A percentile compares a stretch with the other conserved stretches of the same genome.
Evolutionary conservation across 768 basidiomycete species (phyloP).

Genomic region (Kwoniella dejecticola): DNA sequence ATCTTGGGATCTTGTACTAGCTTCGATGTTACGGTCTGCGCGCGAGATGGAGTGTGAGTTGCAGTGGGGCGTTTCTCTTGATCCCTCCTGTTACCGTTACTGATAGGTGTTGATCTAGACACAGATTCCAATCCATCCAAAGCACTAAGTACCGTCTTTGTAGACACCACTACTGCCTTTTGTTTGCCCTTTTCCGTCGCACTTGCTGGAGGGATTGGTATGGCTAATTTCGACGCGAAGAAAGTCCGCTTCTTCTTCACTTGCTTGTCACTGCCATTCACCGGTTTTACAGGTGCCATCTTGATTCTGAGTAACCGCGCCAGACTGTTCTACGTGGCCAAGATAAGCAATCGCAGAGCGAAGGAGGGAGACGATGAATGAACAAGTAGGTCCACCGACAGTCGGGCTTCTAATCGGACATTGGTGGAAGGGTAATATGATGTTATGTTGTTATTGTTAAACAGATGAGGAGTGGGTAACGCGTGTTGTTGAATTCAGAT

Average conservation of each 20-base stretch:
- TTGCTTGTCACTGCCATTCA: neutral
- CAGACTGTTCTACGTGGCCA: neutral
- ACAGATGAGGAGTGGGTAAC: neutral
- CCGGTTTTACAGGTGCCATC: constrained; percentile 6
- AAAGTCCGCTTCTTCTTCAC: constrained; percentile 10
- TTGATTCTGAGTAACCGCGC: neutral
- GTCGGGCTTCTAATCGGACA: too few relatives aligned
- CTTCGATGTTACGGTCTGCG: neutral
- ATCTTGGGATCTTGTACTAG: constrained; percentile 1
- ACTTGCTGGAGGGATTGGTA: neutral
- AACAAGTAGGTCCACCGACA: too few relatives aligned
- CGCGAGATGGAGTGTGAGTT: too few relatives aligned
- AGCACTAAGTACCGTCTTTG: neutral
- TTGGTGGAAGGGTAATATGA: neutral
- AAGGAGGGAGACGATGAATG: too few relatives aligned
- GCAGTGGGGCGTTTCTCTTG: too few relatives aligned
- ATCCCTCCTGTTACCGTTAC: too few relatives aligned
- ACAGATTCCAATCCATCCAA: neutral
- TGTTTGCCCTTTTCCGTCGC: neutral
- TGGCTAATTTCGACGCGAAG: constrained; percentile 1
- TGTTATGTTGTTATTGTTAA: neutral
- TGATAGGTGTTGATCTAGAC: too few relatives aligned
- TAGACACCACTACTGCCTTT: neutral
- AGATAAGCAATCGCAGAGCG: too few relatives aligned
- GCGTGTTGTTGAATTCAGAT: neutral